Conservation (phyloP, 805 yeast species). For the Lipomyces yamanashiensis region DNA sequence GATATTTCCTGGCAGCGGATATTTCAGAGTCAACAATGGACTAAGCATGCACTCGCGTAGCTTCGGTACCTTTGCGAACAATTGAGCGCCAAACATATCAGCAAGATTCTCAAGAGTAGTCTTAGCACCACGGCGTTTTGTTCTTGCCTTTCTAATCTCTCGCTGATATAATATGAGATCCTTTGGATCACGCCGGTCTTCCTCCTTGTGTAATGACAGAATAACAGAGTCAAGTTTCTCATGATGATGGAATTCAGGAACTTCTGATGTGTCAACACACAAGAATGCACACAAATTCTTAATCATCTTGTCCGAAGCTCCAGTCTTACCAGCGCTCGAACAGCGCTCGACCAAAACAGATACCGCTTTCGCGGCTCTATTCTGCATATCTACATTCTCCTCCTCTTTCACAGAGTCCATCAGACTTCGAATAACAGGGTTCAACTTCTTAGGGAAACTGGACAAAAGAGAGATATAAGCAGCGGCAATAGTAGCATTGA, state of each 20-base stretch:
- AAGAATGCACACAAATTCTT: constrained; percentile 89
- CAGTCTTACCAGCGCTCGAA: constrained; percentile 59
- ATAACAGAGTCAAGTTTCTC: constrained; percentile 58
- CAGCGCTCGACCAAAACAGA: constrained; percentile 67
- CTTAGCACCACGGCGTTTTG: constrained; percentile 85
- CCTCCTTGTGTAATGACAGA: constrained; percentile 79
- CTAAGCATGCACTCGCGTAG: constrained; percentile 67
- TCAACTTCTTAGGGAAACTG: constrained; percentile 78
- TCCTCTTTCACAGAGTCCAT: constrained; percentile 93
- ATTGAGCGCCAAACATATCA: constrained; percentile 54
- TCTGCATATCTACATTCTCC: constrained; percentile 66
- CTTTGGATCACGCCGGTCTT: constrained; percentile 60
- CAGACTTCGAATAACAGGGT: constrained; percentile 82
- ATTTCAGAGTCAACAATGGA: constrained; percentile 55
- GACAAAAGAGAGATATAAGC: constrained; percentile 62
- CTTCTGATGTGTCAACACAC: constrained; percentile 95
- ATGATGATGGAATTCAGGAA: constrained; percentile 84
- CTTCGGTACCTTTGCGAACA: constrained; percentile 70
- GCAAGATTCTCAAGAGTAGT: constrained; percentile 67
- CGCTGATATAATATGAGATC: constrained; percentile 65
- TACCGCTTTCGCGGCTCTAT: constrained; percentile 70
- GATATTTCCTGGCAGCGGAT: constrained; percentile 41
- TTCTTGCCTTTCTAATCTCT: constrained; percentile 71
- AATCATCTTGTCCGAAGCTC: constrained; percentile 84
- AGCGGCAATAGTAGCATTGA: constrained; percentile 77